Evolutionary conservation across 2,329 filamentous ascomycete genomes (phyloP).

Genomic region (Aspergillus ustus): DNA sequence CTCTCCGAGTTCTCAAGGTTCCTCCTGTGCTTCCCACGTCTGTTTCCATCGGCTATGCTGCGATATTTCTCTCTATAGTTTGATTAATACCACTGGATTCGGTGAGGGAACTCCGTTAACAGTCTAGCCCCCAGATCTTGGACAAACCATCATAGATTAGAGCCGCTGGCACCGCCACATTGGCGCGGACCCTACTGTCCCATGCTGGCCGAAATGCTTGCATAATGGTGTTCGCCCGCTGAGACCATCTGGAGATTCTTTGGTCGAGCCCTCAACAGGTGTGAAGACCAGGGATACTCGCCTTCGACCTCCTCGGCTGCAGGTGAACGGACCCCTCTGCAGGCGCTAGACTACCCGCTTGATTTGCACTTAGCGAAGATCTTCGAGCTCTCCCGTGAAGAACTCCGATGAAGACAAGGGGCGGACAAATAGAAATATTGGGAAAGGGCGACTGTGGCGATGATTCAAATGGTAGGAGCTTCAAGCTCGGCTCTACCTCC

Average conservation of each 20-base stretch:
- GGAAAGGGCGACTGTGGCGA: conserved; percentile 3
- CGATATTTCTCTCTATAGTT: not conserved
- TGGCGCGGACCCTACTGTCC: not conserved
- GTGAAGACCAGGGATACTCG: conserved; percentile 1
- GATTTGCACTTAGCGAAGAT: conserved; percentile 11
- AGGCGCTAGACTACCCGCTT: conserved; percentile 13
- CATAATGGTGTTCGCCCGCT: not conserved
- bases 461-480: not conserved
- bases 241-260: not conserved
- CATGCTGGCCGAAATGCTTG: not conserved
- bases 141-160: not conserved
- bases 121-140: not conserved
- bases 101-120: not conserved
- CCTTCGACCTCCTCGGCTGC: conserved; percentile 15
- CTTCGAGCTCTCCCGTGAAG: conserved; percentile 9
- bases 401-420: not conserved
- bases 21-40: not conserved
- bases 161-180: not conserved
- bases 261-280: not conserved
- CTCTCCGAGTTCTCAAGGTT: not conserved
- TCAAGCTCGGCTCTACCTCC: not conserved
- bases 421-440: not conserved
- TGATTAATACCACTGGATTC: not conserved
- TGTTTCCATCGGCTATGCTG: not conserved
- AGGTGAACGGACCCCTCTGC: conserved; percentile 25